Base-by-base conservation (phyloP, 352 stramenopile genomes). In the Plasmopara viticola region DNA sequence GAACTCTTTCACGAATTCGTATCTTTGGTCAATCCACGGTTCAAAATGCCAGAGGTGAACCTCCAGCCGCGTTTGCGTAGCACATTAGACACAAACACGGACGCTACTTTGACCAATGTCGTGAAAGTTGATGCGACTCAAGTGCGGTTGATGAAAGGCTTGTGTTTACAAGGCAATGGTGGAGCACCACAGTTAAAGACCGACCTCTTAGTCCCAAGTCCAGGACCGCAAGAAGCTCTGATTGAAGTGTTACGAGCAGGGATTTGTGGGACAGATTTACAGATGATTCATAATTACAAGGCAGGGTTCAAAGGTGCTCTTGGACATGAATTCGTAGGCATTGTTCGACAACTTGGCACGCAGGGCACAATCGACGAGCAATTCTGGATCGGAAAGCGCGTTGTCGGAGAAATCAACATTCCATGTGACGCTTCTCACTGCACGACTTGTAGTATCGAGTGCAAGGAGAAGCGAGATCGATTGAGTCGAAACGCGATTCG, bases 361-460 rank as follows among this genome's bases (percentile, higher is more conserved):
- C 47, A 71, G 37, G 62, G 44, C 18, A 25, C 29, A 6, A 60
- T 70, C 10, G 62, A 68, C 13, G 44, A 56, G 14, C 44, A 14
- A 17, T 50, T 50, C 17, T 82, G 76, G 81, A 48, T 94, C 0
- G 78, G 79, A 14, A 76, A 90, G 57, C 84, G 90, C 29, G 87
- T 96, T 20, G 90, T 95, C 25, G 90, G 82, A 14, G 90, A 97
- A 64, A 96, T 97, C 44, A 97, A 97, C 60, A 63, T 96, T 44
- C 77, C 82, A 18, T 96, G 87, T 53, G 70, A 80, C 17, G 60
- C 73, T 39, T 51, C 53, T 12, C 72, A 78, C 9, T 94, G 82
- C 58, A 34, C 15, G 10, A 72, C 52, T 28, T 76, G 68, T 44
- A 53, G 35, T 46, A 13, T 51, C 14, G 58, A 60, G 35, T 41